Conservation (phyloP, 108 stramenopile genomes). For the Nannochloropsis salina region DNA sequence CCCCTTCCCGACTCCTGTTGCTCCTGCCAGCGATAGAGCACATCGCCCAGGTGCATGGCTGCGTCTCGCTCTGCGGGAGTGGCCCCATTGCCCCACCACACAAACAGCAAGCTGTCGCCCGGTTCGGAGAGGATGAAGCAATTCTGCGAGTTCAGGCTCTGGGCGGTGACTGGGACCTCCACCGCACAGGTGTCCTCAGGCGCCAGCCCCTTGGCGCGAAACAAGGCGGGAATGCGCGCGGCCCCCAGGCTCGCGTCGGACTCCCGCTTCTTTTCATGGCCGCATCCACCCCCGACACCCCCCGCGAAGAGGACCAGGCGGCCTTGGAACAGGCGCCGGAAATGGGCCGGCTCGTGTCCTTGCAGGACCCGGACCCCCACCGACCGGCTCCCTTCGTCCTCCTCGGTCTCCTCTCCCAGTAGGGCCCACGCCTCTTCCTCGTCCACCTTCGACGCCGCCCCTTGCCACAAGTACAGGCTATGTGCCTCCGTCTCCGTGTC, state of each 20-base stretch:
- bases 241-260: background rate
- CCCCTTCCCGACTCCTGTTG: constrained; percentile 29
- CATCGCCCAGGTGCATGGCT: constrained; percentile 40
- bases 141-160: constrained; percentile 56
- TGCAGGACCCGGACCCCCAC: constrained; percentile 55
- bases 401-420: constrained; percentile 51
- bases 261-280: constrained; percentile 28
- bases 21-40: constrained; percentile 30
- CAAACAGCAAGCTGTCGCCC: constrained; percentile 24
- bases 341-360: constrained; percentile 61
- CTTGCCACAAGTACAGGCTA: constrained; percentile 60
- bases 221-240: constrained; percentile 44
- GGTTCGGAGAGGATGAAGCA: constrained; percentile 53
- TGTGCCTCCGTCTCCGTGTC: constrained; percentile 43
- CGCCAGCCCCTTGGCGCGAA: constrained; percentile 57
- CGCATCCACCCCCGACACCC: constrained; percentile 51
- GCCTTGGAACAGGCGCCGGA: constrained; percentile 56
- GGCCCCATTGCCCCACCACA: constrained; percentile 52
- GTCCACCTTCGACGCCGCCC: constrained; percentile 32
- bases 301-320: constrained; percentile 55
- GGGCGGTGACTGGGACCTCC: constrained; percentile 48
- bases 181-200: constrained; percentile 53
- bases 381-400: constrained; percentile 31
- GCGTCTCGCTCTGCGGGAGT: constrained; percentile 46
- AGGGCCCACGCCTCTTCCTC: constrained; percentile 56